Base-by-base conservation (phyloP, 2,329 filamentous ascomycete species). In the Chrysoporthe deuterocubensis region DNA sequence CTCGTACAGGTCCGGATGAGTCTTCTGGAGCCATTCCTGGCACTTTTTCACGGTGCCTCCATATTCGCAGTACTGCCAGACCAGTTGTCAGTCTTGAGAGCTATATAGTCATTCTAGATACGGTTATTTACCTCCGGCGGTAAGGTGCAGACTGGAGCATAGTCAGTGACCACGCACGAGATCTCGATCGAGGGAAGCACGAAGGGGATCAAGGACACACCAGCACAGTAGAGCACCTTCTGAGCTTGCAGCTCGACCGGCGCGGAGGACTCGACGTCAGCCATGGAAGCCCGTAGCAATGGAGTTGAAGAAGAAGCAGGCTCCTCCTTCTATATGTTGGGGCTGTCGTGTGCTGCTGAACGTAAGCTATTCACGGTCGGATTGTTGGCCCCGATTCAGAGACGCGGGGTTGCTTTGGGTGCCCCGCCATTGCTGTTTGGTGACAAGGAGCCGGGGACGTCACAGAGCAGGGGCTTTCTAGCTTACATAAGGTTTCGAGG, bases 1-100 rank as follows among this genome's bases (percentile, higher is more conserved):
- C 70, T 87, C 80, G 80, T 97, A 96, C 78, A 97, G 82, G 59
- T 86, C 84, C 3, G 89, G 87, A 74, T 97, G 86, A 72, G 89
- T 86, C 72, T 90, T 87, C 75, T 93, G 83, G 26, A 99, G 89
- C 96, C 96, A 99, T 79, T 98, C 94, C 80, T 95, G 92, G 83
- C 96, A 99, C 83, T 97, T 99, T 82, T 94, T 97, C 34, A 92
- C 90, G 50, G 94, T 98, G 72, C 94, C 95, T 76, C 96, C 96
- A 81, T 97, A 98, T 82, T 99, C 96, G 84, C 96, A 99, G 83
- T 97, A 99, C 96, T 98, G 82, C 40, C 5, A 73, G 50, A 42
- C 62, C 2, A 63, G 40, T 64, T 46, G 37, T 14, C 40, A 43
- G 54, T 60, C 58, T 59, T 42, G 26, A 4, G 54, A 32, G 57